Evolutionary conservation across 2,329 filamentous ascomycete genomes (phyloP).

Genomic region (Karstenula rhodostoma): DNA sequence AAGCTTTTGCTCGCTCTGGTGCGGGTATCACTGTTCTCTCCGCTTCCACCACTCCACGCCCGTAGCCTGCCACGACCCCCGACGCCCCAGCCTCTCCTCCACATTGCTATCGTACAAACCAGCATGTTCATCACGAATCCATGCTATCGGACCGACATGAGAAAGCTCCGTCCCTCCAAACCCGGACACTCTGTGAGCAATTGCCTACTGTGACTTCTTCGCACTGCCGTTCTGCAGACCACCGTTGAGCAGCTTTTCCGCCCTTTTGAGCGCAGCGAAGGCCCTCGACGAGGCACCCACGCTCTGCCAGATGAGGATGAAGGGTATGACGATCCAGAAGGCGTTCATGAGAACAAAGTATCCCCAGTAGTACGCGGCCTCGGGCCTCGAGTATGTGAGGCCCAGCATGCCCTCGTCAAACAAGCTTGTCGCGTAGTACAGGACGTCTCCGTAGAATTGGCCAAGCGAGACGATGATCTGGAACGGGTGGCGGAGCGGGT

Average conservation of each 20-base stretch:
- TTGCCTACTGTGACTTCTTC: slow-evolving; percentile 41
- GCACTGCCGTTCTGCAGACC: slow-evolving; percentile 33
- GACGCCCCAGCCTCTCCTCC: slow-evolving; percentile 2
- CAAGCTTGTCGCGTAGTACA: slow-evolving; percentile 71
- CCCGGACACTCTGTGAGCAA: not conserved
- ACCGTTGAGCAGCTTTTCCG: slow-evolving; percentile 43
- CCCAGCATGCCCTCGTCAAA: slow-evolving; percentile 66
- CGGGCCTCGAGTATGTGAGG: slow-evolving; percentile 66
- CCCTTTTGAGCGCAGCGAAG: slow-evolving; percentile 46
- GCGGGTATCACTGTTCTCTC: slow-evolving; percentile 2
- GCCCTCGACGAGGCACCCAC: slow-evolving; percentile 43
- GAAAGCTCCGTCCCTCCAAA: not conserved
- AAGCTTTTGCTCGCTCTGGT: not conserved
- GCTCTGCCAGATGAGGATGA: slow-evolving; percentile 45
- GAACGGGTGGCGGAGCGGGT: slow-evolving; percentile 66
- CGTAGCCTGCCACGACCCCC: not conserved
- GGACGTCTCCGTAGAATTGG: slow-evolving; percentile 69
- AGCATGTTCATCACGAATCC: not conserved
- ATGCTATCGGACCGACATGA: not conserved
- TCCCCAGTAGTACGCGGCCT: slow-evolving; percentile 70
- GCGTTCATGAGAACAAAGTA: slow-evolving; percentile 73
- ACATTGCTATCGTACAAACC: not conserved
- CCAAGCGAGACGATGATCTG: slow-evolving; percentile 69
- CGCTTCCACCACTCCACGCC: not conserved
- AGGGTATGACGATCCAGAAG: slow-evolving; percentile 71